Evolutionary conservation across 768 basidiomycete species (phyloP), one percentile per base, ranked within the genome.

Genomic region (Lentinula guzmanii): DNA sequence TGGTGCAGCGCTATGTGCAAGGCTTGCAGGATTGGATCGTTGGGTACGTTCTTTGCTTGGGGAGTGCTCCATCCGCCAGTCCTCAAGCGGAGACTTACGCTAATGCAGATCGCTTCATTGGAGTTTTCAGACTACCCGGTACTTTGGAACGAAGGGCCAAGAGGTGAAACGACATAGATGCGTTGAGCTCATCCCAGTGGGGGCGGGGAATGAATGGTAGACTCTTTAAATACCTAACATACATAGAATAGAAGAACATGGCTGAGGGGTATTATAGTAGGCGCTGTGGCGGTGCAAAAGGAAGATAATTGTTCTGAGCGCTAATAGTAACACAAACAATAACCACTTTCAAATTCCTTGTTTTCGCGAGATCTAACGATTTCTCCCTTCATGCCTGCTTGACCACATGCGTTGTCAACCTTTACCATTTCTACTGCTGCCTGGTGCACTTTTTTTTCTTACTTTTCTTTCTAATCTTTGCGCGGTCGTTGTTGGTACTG

Each of bases 21-120:
- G 86, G 87, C n/a, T 70, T 90, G 35, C 82, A 83, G 65, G 79
- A 85, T 63, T 89, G 87, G 89, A 86, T 88, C 64, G 81, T 87
- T 35, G 89, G 86, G 74, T 84, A 70, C 42, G 75, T 64, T n/a
- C 7, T 33, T 11, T 16, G n/a, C 7, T 18, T 16, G 10, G 13
- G 8, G 4, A 39, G 42, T 43, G n/a, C 24, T 21, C 7, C 48
- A 5, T 13, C 10, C n/a, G 10, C 21, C 8, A 43, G 16, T 24
- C 8, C 56, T 11, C 28, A 9, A 13, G 7, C 28, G 5, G 41
- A 48, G 52, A 35, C 43, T 35, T 43, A 28, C 46, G 39, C 6
- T 21, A 13, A 37, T 9, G 15, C 61, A 82, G 81, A 4, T 81
- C 82, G 41, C 71, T 89, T 42, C 82, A 87, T 63, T 91, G 89